Evolutionary conservation across 2,329 filamentous ascomycete species (phyloP).

Genomic region (Akanthomyces muscarius): DNA sequence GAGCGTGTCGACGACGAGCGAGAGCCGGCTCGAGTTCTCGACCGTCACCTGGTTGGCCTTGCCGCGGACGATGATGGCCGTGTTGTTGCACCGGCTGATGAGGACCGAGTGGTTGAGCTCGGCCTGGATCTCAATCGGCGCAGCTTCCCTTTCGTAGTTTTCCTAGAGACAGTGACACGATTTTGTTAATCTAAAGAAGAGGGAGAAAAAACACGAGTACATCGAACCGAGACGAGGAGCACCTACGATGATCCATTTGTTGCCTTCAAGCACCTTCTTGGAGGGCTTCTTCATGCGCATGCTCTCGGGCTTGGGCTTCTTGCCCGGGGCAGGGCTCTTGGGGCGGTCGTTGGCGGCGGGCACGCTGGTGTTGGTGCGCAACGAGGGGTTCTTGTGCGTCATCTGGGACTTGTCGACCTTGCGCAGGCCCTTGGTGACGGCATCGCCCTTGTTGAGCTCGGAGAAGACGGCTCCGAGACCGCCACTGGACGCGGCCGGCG

Average conservation of each 20-base stretch:
- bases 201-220: too few relatives aligned
- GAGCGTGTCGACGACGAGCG: slow-evolving; percentile 81
- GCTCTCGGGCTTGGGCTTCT: slow-evolving; percentile 81
- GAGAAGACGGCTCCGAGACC: slow-evolving; percentile 88
- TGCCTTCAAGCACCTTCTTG: slow-evolving; percentile 75
- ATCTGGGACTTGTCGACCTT: slow-evolving; percentile 95
- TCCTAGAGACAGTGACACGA: slow-evolving; percentile 49
- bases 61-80: slow-evolving; percentile 81
- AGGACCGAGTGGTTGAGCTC: slow-evolving; percentile 83
- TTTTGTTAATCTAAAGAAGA: too few relatives aligned
- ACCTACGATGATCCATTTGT: slow-evolving; percentile 85
- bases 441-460: slow-evolving; percentile 81
- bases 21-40: slow-evolving; percentile 82
- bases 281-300: slow-evolving; percentile 81
- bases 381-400: slow-evolving; percentile 95
- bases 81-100: slow-evolving; percentile 87
- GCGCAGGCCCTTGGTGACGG: slow-evolving; percentile 81
- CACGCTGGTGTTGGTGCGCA: slow-evolving; percentile 70
- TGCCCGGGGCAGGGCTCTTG: slow-evolving; percentile 84
- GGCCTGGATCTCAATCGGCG: slow-evolving; percentile 77
- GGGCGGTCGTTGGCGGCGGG: slow-evolving; percentile 56
- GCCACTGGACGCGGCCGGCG: slow-evolving; percentile 41
- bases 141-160: slow-evolving; percentile 76
- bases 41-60: slow-evolving; percentile 97
- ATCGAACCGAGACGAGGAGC: too few relatives aligned